Percentiles rank a stretch among this genome's conserved stretches.
Evolutionary conservation across 352 stramenopile genomes (phyloP).

Genomic region (Phytophthora cactorum): DNA sequence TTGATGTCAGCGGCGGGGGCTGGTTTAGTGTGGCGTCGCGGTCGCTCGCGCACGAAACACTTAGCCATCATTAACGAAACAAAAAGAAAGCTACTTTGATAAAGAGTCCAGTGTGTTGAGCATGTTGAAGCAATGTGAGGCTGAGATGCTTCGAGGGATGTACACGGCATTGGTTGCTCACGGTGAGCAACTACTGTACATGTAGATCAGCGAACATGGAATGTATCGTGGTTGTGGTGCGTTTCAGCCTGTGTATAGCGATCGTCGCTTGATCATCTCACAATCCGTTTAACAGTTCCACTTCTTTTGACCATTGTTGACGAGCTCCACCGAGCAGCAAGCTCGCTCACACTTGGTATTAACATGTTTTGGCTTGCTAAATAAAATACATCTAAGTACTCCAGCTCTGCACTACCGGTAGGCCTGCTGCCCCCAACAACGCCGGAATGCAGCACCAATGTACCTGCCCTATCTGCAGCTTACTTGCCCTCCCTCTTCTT

Average conservation of each 20-base stretch:
- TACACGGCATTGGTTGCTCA: not conserved
- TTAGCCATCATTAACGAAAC: conserved; percentile 40
- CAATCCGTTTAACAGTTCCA: conserved; percentile 28
- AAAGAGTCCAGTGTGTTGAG: conserved; percentile 19
- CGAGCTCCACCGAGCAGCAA: conserved; percentile 10
- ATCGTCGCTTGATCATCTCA: conserved; percentile 5
- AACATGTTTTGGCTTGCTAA: conserved; percentile 30
- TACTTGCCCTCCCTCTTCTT: conserved; percentile 46
- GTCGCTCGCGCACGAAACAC: conserved; percentile 12
- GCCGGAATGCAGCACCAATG: too few species aligned
- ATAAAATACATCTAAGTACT: conserved; percentile 13
- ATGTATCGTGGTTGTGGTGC: not conserved
- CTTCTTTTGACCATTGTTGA: not conserved
- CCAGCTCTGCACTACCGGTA: too few species aligned
- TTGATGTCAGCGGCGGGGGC: conserved; percentile 1
- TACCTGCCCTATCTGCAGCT: not conserved
- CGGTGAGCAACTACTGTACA: not conserved
- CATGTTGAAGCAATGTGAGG: conserved; percentile 29
- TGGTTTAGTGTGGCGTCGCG: conserved; percentile 2
- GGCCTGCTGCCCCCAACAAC: too few species aligned
- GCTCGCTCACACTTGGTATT: conserved; percentile 26
- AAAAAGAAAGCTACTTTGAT: conserved; percentile 42
- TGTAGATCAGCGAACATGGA: not conserved
- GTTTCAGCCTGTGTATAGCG: not conserved
- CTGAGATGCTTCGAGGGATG: not conserved